Conservation (phyloP, 106 monocot genomes). For the Dendrobium huoshanense region DNA sequence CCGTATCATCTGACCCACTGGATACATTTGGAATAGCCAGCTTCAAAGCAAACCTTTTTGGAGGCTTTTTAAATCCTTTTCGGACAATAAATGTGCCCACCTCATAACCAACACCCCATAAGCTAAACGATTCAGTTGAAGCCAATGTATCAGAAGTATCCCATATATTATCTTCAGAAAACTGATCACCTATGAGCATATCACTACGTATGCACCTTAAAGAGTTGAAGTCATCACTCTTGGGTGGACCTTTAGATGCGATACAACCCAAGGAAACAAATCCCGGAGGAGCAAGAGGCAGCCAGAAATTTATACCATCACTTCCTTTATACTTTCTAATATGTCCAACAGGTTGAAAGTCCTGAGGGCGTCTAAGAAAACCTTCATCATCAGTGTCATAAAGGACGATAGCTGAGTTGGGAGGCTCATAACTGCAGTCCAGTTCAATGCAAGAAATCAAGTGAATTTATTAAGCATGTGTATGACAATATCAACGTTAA, state of each 20-base stretch:
- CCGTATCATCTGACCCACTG: conserved; percentile 46
- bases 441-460: neutral
- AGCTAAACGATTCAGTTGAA: conserved; percentile 62
- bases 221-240: conserved; percentile 36
- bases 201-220: conserved; percentile 92
- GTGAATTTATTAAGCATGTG: neutral
- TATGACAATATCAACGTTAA: neutral
- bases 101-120: conserved; percentile 72
- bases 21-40: conserved; percentile 48
- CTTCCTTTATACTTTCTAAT: conserved; percentile 57
- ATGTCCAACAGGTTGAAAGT: conserved; percentile 68
- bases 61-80: conserved; percentile 79
- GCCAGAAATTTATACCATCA: conserved; percentile 73
- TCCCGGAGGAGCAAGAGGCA: conserved; percentile 87
- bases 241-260: conserved; percentile 69
- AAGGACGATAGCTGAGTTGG: conserved; percentile 66
- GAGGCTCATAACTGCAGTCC: conserved; percentile 78
- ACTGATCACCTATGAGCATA: conserved; percentile 72
- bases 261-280: conserved; percentile 86
- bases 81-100: conserved; percentile 81
- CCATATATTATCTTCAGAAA: conserved; percentile 90
- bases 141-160: conserved; percentile 54
- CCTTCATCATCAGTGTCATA: conserved; percentile 58
- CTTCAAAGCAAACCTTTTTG: conserved; percentile 82
- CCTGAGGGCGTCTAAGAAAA: conserved; percentile 55